A percentile compares a stretch with the other conserved stretches of the same genome.
These are phyloP conservation scores for Dioszegia hungarica DNA, from an alignment of 768 basidiomycete genomes.

Conservation along the genomic window DNA sequence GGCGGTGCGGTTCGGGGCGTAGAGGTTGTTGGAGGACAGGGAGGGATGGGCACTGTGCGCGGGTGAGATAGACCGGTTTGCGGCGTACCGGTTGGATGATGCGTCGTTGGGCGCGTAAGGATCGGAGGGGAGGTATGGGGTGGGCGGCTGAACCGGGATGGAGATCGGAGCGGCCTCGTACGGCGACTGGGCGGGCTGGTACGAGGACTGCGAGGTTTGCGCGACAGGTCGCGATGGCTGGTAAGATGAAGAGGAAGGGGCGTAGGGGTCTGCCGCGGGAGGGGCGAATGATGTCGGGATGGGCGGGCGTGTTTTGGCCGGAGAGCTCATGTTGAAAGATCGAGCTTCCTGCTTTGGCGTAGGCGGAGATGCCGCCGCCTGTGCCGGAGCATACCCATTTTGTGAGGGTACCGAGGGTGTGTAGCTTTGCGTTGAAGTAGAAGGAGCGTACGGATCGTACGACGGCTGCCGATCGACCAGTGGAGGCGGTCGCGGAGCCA, in stretches of 20 bases:
- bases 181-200: not conserved
- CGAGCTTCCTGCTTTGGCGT: not conserved
- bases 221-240: not conserved
- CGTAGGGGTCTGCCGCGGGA: constrained; percentile 10
- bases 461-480: not conserved
- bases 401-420: not conserved
- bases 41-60: not conserved
- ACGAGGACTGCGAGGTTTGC: no score
- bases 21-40: no score
- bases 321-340: not conserved
- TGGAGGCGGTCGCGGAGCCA: not conserved
- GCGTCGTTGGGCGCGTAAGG: constrained; percentile 2
- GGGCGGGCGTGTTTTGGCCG: not conserved
- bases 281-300: not conserved
- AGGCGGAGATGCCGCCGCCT: not conserved
- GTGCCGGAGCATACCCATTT: not conserved
- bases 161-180: not conserved
- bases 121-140: constrained; percentile 16
- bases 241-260: constrained; percentile 9
- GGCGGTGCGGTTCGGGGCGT: not conserved
- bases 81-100: constrained; percentile 10
- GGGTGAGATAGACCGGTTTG: not conserved
- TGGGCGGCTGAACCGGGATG: not conserved
- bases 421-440: not conserved
- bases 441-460: constrained; percentile 10